phyloP scores from a whole-genome alignment of 140 eudicot genomes.

The Ambrosia hybrid region DNA sequence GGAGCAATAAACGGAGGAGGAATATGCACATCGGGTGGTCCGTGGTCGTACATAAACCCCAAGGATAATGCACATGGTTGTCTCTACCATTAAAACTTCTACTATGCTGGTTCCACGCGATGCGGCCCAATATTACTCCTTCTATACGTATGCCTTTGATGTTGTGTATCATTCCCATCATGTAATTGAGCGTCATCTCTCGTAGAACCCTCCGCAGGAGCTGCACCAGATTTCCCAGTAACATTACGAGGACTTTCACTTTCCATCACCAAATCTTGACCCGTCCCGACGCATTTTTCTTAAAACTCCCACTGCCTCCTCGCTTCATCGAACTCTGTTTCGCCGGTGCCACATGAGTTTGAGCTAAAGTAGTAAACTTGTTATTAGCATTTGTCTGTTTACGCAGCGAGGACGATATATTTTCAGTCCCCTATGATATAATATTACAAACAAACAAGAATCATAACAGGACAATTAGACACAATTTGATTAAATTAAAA shows the following conservation, averaged over 20 bases:
- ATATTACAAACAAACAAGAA: background rate
- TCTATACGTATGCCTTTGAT: constrained; percentile 47
- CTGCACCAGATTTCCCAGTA: constrained; percentile 15
- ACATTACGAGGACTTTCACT: background rate
- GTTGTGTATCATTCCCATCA: constrained; percentile 49
- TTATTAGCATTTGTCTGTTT: constrained; percentile 32
- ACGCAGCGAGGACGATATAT: constrained; percentile 35
- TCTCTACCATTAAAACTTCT: constrained; percentile 58
- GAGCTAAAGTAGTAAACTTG: constrained; percentile 10
- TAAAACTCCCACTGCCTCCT: constrained; percentile 43
- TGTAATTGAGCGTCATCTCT: constrained; percentile 42
- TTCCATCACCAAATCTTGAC: constrained; percentile 22
- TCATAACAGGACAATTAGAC: too few species aligned
- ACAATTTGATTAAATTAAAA: too few species aligned
- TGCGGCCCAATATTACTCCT: constrained; percentile 59
- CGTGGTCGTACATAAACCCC: constrained; percentile 44
- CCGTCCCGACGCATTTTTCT: constrained; percentile 26
- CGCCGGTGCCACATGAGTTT: too few species aligned
- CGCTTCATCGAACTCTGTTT: constrained; percentile 40
- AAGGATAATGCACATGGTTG: constrained; percentile 37
- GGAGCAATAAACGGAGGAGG: constrained; percentile 40
- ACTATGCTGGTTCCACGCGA: constrained; percentile 54
- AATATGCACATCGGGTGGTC: constrained; percentile 19
- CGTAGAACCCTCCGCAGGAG: constrained; percentile 26
- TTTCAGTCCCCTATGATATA: constrained; percentile 44